Evolutionary conservation across 2,329 filamentous ascomycete species (phyloP), one percentile per base, ranked within the genome.

Genomic region (Cucurbitaria berberidis): DNA sequence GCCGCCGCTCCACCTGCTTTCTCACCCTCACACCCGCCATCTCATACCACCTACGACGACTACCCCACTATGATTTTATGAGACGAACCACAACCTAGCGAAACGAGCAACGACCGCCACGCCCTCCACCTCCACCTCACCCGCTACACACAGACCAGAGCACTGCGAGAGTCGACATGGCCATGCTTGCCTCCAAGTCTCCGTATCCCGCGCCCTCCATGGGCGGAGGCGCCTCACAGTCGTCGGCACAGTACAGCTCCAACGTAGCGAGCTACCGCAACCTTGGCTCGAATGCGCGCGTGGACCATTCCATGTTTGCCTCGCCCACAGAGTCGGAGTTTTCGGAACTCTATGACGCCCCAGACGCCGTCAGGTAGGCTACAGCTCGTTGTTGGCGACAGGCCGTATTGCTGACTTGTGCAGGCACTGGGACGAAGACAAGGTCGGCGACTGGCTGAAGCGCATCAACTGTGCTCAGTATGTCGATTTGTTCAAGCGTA

Each of bases 401-500:
- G 18, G 3, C 9, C 15, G 21, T 22, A 15, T 35, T 44, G 51
- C 68, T 70, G 56, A 70, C 60, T 26, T 27, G 21, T 30, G 35
- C 64, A 85, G 82, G 64, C 81, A 77, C 19, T 98, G 93, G 93
- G 89, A 93, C 70, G 95, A 98, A 78, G 89, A 93, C 63, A 87
- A 87, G 63, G 95, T 99, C 26, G 90, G 89, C 70, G 90, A 96
- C 45, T 99, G 96, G 84, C 82, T 99, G 59, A 84, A 88, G 67
- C 92, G 86, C 66, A 93, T 99, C 72, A 93, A 96, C 71, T 98
- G 93, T 72, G 88, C 89, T 64, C 92, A 98, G 72, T 98, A 99
- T 77, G 92, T 96, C 73, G 87, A 90, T 69, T 77, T 96, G 22
- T 97, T 97, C 77, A 90, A 77, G 87, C 78, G 83, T 84, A 76